Percentiles rank a stretch among this genome's conserved stretches.
Evolutionary conservation across 495 filamentous ascomycete genomes (phyloP).

Genomic region (Tuber microsphaerosporum): DNA sequence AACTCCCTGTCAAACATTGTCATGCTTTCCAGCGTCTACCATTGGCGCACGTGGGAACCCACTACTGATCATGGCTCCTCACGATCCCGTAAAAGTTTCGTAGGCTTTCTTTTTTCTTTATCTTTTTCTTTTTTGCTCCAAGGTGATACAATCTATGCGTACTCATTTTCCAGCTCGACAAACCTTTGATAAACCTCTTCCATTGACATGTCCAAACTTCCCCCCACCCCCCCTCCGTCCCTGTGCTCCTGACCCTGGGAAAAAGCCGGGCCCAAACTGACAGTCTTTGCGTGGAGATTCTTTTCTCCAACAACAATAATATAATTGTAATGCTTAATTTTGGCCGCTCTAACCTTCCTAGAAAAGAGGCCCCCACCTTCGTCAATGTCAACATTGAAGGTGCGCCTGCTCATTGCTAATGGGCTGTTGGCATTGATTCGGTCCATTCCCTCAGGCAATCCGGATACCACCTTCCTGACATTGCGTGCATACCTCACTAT

Average conservation of each 20-base stretch:
- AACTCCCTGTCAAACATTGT: conserved; percentile 11
- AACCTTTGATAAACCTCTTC: conserved; percentile 35
- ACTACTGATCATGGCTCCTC: conserved; percentile 6
- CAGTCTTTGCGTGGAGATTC: conserved; percentile 29
- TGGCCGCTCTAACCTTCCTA: conserved; percentile 68
- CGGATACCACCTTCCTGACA: conserved; percentile 47
- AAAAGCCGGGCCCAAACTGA: conserved; percentile 31
- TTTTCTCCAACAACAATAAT: conserved; percentile 66
- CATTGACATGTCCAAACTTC: conserved; percentile 21
- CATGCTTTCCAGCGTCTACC: conserved; percentile 14
- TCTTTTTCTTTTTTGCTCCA: background rate
- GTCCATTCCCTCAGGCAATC: conserved; percentile 27
- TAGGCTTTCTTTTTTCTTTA: background rate
- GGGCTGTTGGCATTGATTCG: conserved; percentile 42
- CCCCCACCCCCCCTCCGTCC: conserved; percentile 2
- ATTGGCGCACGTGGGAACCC: conserved; percentile 8
- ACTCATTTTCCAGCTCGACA: conserved; percentile 31
- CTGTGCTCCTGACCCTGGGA: conserved; percentile 13
- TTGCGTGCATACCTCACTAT: conserved; percentile 55
- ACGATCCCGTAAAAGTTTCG: background rate
- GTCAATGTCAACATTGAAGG: conserved; percentile 67
- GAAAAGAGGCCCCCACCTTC: conserved; percentile 53
- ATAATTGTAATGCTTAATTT: conserved; percentile 63
- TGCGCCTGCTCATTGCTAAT: conserved; percentile 46
- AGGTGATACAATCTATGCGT: conserved; percentile 28